phyloP scores from a whole-genome alignment of 768 basidiomycete genomes.

The Mycena maculata region DNA sequence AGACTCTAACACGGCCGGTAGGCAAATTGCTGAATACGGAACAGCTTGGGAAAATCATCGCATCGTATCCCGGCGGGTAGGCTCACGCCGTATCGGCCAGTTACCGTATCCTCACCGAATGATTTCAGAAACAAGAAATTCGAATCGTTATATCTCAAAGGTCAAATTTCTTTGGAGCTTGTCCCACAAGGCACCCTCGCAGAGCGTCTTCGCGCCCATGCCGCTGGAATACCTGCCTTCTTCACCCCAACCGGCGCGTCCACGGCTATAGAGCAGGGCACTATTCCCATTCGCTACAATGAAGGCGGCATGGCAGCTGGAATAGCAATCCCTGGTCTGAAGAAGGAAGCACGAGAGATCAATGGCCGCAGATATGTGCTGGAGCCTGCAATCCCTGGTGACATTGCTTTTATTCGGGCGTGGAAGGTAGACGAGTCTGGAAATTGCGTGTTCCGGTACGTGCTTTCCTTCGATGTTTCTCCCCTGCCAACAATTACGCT shows the following conservation, averaged over 20 bases:
- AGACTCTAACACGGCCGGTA: constrained; percentile 42
- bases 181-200: constrained; percentile 93
- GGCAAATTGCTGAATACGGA: constrained; percentile 80
- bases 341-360: constrained; percentile 82
- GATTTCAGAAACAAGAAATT: constrained; percentile 82
- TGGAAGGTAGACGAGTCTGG: constrained; percentile 95
- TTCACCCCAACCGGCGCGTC: constrained; percentile 91
- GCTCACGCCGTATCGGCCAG: constrained; percentile 33
- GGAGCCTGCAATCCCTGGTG: constrained; percentile 83
- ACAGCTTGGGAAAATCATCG: constrained; percentile 86
- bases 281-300: constrained; percentile 84
- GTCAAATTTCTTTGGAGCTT: constrained; percentile 86
- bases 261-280: constrained; percentile 84
- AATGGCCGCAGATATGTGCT: constrained; percentile 84
- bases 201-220: constrained; percentile 89
- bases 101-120: constrained; percentile 10
- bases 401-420: constrained; percentile 87
- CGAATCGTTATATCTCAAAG: constrained; percentile 82
- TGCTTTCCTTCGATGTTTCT: background rate
- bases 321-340: constrained; percentile 76
- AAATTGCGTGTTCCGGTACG: constrained; percentile 90
- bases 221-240: constrained; percentile 94
- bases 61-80: constrained; percentile 90
- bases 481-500: constrained; percentile 1
- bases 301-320: constrained; percentile 78